Percentiles rank a stretch among this genome's conserved stretches.
These are phyloP conservation scores for Cladophialophora yegresii DNA, from an alignment of 2,329 filamentous ascomycete species.

Conservation along the genomic window DNA sequence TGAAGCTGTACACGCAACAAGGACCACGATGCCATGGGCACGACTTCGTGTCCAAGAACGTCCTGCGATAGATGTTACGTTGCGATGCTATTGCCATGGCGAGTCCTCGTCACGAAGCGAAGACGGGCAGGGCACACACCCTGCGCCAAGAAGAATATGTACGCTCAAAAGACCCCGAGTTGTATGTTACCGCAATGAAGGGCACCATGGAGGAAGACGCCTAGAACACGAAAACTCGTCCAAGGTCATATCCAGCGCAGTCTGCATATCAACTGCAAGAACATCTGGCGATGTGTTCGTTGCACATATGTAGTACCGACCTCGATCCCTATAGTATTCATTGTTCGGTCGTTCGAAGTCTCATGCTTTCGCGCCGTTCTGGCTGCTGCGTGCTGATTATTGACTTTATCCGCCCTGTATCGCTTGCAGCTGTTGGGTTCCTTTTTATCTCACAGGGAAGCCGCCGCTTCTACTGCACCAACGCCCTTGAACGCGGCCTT, in stretches of 20 bases:
- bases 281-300: background rate
- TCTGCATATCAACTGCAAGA: background rate
- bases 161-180: background rate
- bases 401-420: background rate
- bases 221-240: background rate
- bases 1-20: background rate
- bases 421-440: background rate
- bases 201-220: background rate
- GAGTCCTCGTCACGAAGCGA: background rate
- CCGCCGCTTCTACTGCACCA: conserved; percentile 61
- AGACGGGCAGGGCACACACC: background rate
- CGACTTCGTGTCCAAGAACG: too few species aligned
- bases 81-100: too few species aligned
- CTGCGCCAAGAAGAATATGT: background rate
- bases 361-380: background rate
- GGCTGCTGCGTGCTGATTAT: background rate
- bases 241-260: background rate
- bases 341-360: background rate
- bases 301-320: background rate
- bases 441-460: conserved; percentile 41
- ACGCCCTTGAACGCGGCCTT: conserved; percentile 64
- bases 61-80: too few species aligned
- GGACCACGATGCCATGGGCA: background rate
- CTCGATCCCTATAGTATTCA: background rate
- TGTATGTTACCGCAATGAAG: background rate